Base-by-base conservation (phyloP, 2,329 filamentous ascomycete genomes). In the Hymenoscyphus scutula region DNA sequence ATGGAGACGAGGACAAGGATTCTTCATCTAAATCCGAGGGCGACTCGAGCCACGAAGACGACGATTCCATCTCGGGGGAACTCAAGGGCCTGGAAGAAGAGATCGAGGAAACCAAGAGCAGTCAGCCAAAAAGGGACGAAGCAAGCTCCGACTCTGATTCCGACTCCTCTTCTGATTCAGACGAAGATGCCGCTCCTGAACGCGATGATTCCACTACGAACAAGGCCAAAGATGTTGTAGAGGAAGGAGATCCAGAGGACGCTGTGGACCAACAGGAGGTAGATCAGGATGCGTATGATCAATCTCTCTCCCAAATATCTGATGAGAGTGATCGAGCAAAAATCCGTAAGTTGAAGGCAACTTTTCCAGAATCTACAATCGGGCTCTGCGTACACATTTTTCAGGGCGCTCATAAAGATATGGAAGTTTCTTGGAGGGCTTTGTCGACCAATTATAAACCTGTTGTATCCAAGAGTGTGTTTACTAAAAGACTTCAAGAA, bases 281-380 rank as follows among this genome's bases (percentile, higher is more conserved):
- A 37, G 45, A 51, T 25, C 19, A 23, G 1, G 45, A 51, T 23
- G 45, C 19, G 23, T 51, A 51, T 51, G 45, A 51, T 51, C 19
- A 51, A 25, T 25, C 45, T 7, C 45, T 51, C 25, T 32, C 19
- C 7, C 53, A 62, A 27, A 53, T 71, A 8, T 27, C 51, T 17
- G 65, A 70, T 61, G 38, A 67, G 56, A 61, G 32, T 34, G 66
- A 61, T 19, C 64, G 66, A 63, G 59, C 61, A 8, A 68, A 66
- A 60, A 69, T 74, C 48, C 68, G 65, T 65, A 68, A 68, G 62
- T 71, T 75, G 56, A 68, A 71, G 56, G 61, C 67, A 51, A 70
- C 69, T 17, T 75, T 74, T 67, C 73, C 72, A 59, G 63, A 67
- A 8, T 69, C 72, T 25, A 58, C 70, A 38, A 55, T 73, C 51